Base-by-base conservation (phyloP, 2,329 filamentous ascomycete genomes). In the Calonectria henricotiae region DNA sequence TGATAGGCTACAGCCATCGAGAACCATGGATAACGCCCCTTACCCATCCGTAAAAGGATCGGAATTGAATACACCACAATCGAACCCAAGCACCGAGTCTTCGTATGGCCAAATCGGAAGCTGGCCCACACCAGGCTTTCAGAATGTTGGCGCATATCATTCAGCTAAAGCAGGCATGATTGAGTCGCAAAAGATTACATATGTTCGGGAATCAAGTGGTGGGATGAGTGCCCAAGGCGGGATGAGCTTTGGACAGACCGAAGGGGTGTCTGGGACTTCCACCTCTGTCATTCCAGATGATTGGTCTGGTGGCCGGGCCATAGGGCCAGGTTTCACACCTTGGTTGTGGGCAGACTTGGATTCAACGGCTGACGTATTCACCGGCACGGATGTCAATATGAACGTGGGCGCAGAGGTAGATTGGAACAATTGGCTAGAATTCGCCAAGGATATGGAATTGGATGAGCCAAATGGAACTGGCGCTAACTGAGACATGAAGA, bases 401-500 rank as follows among this genome's bases (percentile, higher is more conserved):
- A 78, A 82, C 9, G 68, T 81, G 5, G 79, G 80, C 4, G 71
- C 64, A 0, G 77, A 78, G 0, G 71, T 83, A 1, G 76, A 84
- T 60, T 84, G 82, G 82, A 78, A 81, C 37, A 73, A 73, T 12
- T 84, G 82, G 82, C 63, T 84, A 3, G 76, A 80, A 39, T 80
- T 79, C 17, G 81, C 80, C 2, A 74, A 74, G 13, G 76, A 70
- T 0, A 78, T 81, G 74, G 80, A 83, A n/a, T n/a, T 71, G 11
- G 69, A 68, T 46, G 46, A 37, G 4, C 8, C 44, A 55, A 49
- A 49, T 25, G 55, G 17, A 0, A 8, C 4, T 17, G 37, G 39
- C 12, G 17, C 23, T 23, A 32, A n/a, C 15, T 61, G 8, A 11
- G 12, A 11, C 5, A 5, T 32, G 20, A 15, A 13, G 13, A 7